phyloP scores from a whole-genome alignment of 805 yeast species.

The Suhomyces prunicola region DNA sequence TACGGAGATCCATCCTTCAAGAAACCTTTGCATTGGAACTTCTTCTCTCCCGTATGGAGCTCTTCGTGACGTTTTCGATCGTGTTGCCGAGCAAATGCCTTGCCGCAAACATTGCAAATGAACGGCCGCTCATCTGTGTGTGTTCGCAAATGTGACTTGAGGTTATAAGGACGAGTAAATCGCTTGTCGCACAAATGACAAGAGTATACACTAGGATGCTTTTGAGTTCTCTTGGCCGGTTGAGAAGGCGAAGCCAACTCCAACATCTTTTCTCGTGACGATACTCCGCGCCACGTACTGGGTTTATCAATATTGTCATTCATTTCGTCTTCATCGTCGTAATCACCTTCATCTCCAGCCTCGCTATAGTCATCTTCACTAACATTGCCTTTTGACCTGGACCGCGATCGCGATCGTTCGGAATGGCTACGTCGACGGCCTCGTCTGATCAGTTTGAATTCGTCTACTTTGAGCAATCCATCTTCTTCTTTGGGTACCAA shows the following conservation, averaged over 20 bases:
- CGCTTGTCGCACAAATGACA: constrained; percentile 83
- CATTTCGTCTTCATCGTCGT: constrained; percentile 4
- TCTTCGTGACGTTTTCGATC: constrained; percentile 46
- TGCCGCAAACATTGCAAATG: constrained; percentile 69
- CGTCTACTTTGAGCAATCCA: constrained; percentile 27
- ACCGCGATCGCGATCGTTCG: constrained; percentile 25
- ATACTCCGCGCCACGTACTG: constrained; percentile 7
- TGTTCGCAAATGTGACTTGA: constrained; percentile 87
- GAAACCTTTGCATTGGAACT: constrained; percentile 67
- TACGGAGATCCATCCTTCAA: constrained; percentile 40
- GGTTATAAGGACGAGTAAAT: constrained; percentile 89
- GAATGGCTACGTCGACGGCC: constrained; percentile 39
- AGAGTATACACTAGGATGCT: constrained; percentile 69
- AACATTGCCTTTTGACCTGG: constrained; percentile 18
- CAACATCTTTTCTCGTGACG: constrained; percentile 55
- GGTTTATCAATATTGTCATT: constrained; percentile 4
- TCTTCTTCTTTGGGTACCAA: background rate
- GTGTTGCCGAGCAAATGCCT: constrained; percentile 59
- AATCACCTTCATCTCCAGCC: background rate
- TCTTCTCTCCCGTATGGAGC: constrained; percentile 72
- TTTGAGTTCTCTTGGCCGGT: constrained; percentile 55
- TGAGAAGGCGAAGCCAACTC: constrained; percentile 62
- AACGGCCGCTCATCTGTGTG: constrained; percentile 85
- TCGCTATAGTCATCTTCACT: constrained; percentile 3
- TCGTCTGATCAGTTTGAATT: constrained; percentile 36